Percentiles rank a stretch among this genome's conserved stretches.
phyloP scores from a whole-genome alignment of 2,329 filamentous ascomycete genomes.

The Fusarium sp. region DNA sequence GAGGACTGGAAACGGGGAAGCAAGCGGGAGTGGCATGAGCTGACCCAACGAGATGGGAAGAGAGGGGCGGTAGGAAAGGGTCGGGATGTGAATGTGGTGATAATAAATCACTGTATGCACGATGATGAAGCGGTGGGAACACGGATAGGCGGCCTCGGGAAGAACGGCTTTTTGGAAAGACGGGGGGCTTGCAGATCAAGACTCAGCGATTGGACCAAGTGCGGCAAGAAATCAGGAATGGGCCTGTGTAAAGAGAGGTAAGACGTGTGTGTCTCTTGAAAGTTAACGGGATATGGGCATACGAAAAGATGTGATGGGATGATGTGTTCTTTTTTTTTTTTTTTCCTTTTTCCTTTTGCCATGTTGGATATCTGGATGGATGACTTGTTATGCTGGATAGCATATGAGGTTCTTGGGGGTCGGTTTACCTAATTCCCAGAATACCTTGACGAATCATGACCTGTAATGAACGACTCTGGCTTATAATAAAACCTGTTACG shows the following conservation, averaged over 20 bases:
- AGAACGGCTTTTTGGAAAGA: conserved; percentile 37
- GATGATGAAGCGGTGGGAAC: conserved; percentile 39
- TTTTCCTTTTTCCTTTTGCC: conserved; percentile 4
- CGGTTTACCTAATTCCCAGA: conserved; percentile 22
- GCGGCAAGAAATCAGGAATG: conserved; percentile 11
- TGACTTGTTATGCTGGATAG: conserved; percentile 8
- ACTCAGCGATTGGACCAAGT: conserved; percentile 35
- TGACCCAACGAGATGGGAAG: conserved; percentile 11
- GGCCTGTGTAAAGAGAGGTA: conserved; percentile 17
- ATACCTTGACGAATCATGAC: conserved; percentile 45
- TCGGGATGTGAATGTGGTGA: conserved; percentile 8
- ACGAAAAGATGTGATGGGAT: conserved; percentile 8
- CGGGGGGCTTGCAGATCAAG: conserved; percentile 33
- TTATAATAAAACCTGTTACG: not conserved
- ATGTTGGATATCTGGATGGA: conserved; percentile 8
- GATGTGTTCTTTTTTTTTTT: not conserved
- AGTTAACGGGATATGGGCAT: not conserved
- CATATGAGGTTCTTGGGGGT: conserved; percentile 8
- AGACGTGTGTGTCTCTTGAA: conserved; percentile 10
- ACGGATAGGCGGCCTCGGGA: conserved; percentile 38
- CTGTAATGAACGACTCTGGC: conserved; percentile 28
- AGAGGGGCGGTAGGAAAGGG: conserved; percentile 18
- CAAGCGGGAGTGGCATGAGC: conserved; percentile 3
- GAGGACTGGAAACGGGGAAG: conserved; percentile 7
- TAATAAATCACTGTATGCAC: conserved; percentile 35